phyloP scores from a whole-genome alignment of 1,284 basidiomycete genomes.

The Limonomyces culmigenus region DNA sequence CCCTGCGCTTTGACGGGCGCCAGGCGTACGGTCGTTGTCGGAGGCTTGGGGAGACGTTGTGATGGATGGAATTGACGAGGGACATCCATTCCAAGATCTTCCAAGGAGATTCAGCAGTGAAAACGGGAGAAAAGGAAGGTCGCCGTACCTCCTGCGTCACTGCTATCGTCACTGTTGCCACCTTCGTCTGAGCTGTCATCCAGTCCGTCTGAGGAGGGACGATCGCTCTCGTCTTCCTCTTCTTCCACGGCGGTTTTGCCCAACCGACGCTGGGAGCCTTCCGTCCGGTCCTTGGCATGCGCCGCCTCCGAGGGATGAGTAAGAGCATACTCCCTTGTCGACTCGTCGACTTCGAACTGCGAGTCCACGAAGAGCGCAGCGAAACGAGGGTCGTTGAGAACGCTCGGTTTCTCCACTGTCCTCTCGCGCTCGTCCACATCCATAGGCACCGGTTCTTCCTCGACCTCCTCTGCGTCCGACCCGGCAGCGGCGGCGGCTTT shows the following conservation, averaged over 20 bases:
- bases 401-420: slow-evolving; percentile 21
- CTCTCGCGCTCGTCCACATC: slow-evolving; percentile 18
- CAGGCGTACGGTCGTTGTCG: slow-evolving; percentile 34
- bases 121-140: slow-evolving; percentile 5
- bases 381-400: slow-evolving; percentile 86
- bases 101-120: background rate
- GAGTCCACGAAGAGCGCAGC: slow-evolving; percentile 83
- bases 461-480: slow-evolving; percentile 12
- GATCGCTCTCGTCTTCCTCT: slow-evolving; percentile 80
- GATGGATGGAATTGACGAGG: background rate
- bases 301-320: slow-evolving; percentile 77
- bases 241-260: slow-evolving; percentile 82
- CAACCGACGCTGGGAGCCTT: too few relatives aligned
- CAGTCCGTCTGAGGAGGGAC: slow-evolving; percentile 54
- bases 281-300: slow-evolving; percentile 11
- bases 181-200: slow-evolving; percentile 25
- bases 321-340: slow-evolving; percentile 72
- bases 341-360: slow-evolving; percentile 89
- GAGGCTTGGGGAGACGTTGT: slow-evolving; percentile 4
- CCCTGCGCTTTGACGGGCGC: slow-evolving; percentile 40
- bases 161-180: slow-evolving; percentile 26
- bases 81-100: background rate
- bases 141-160: slow-evolving; percentile 33
- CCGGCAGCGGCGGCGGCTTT: slow-evolving; percentile 12
- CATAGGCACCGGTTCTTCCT: slow-evolving; percentile 24